phyloP scores from a whole-genome alignment of 352 stramenopile species.

The Blastocystis sp. region DNA sequence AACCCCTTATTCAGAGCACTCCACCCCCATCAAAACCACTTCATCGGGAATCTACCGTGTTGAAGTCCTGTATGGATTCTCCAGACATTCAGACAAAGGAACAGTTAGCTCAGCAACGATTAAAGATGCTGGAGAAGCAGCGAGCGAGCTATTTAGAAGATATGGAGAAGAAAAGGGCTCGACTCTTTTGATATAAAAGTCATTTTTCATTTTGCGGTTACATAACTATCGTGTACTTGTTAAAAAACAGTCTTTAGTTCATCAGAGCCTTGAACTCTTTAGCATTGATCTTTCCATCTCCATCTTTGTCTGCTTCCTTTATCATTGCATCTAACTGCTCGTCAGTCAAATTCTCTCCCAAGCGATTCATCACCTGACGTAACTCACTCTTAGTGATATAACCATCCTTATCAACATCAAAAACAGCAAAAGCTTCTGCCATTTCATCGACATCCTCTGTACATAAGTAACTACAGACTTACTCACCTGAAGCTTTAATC shows the following conservation, averaged over 20 bases:
- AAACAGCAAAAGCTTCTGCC: constrained; percentile 69
- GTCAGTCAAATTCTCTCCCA: constrained; percentile 65
- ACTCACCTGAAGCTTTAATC: constrained; percentile 65
- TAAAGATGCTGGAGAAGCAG: neutral
- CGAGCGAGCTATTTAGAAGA: constrained; percentile 1
- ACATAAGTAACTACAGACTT: neutral
- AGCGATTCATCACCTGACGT: constrained; percentile 60
- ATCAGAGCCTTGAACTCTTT: constrained; percentile 55
- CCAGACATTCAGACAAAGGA: constrained; percentile 21
- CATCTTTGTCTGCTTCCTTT: constrained; percentile 51
- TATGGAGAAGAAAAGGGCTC: constrained; percentile 1
- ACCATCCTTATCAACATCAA: constrained; percentile 69
- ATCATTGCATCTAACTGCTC: constrained; percentile 61
- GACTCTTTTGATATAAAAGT: constrained; percentile 19
- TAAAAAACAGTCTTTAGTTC: constrained; percentile 52
- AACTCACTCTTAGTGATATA: constrained; percentile 67
- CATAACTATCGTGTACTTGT: neutral
- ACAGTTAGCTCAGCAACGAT: neutral
- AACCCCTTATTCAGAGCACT: constrained; percentile 18
- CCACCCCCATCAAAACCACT: constrained; percentile 30
- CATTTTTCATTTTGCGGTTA: constrained; percentile 1
- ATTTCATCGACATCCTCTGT: constrained; percentile 70
- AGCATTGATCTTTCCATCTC: constrained; percentile 57
- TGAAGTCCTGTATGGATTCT: constrained; percentile 51
- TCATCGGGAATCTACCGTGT: neutral